phyloP scores from a whole-genome alignment of 495 filamentous ascomycete species.

The Hypoxylon subgilvum region DNA sequence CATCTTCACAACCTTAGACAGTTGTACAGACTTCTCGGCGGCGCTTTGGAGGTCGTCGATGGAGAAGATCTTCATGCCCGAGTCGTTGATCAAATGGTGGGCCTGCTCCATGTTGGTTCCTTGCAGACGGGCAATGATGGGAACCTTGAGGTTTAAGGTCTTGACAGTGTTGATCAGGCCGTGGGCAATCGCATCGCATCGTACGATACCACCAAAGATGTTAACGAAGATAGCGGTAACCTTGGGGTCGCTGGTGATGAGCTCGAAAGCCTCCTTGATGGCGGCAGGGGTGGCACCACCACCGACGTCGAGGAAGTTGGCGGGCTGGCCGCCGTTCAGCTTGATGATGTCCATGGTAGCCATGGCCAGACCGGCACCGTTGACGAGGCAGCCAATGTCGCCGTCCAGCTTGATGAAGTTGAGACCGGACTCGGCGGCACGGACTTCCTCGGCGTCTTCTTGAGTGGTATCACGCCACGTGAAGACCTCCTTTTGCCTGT shows the following conservation, averaged over 20 bases:
- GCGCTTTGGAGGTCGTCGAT: conserved; percentile 98
- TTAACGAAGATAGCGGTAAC: conserved; percentile 99
- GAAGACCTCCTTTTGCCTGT: conserved; percentile 96
- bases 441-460: conserved; percentile 97
- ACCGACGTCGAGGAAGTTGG: conserved; percentile 98
- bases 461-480: conserved; percentile 89
- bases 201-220: conserved; percentile 98
- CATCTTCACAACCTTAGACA: conserved; percentile 99
- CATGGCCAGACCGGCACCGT: conserved; percentile 98
- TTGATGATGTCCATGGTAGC: conserved; percentile 99
- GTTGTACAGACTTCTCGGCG: conserved; percentile 97
- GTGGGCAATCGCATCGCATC: conserved; percentile 96
- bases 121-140: conserved; percentile 94
- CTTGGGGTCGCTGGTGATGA: conserved; percentile 98
- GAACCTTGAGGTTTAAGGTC: conserved; percentile 91
- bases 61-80: conserved; percentile 98
- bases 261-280: conserved; percentile 95
- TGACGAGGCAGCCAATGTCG: conserved; percentile 98
- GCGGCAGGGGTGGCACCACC: conserved; percentile 95
- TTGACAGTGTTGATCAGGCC: conserved; percentile 93
- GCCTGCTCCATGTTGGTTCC: conserved; percentile 98
- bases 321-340: conserved; percentile 92
- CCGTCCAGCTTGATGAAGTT: conserved; percentile 99
- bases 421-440: conserved; percentile 87
- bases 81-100: conserved; percentile 94